Conservation (phyloP, 345 rosid species). For the Brassica juncea region DNA sequence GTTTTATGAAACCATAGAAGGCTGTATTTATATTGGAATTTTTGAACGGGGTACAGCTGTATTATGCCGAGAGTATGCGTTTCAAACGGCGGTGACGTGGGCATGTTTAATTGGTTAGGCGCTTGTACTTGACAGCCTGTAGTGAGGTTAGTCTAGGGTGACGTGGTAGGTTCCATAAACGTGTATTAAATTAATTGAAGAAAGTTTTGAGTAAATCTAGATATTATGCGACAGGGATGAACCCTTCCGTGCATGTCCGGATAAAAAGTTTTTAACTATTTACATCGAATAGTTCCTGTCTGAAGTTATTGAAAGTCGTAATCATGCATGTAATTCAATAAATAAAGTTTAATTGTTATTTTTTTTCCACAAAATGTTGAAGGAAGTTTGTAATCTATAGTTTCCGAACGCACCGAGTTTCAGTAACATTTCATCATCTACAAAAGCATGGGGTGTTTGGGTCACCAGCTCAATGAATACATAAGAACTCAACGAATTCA, state of each 20-base stretch:
- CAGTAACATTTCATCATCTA: neutral
- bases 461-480: conserved; percentile 1
- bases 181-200: conserved; percentile 10
- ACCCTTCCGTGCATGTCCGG: conserved; percentile 41
- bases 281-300: conserved; percentile 19
- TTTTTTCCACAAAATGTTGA: neutral
- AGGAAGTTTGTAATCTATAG: neutral
- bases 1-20: neutral
- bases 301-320: conserved; percentile 14
- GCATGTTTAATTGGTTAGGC: conserved; percentile 20
- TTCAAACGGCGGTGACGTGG: conserved; percentile 37
- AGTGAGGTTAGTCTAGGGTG: conserved; percentile 30
- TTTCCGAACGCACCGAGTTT: neutral
- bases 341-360: neutral
- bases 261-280: conserved; percentile 28
- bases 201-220: neutral
- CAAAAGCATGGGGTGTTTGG: conserved; percentile 19
- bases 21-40: conserved; percentile 21
- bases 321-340: conserved; percentile 3
- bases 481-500: neutral
- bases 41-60: conserved; percentile 40
- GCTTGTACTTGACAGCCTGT: conserved; percentile 36
- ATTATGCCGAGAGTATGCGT: neutral
- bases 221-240: conserved; percentile 22
- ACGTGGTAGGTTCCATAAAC: conserved; percentile 36